Base-by-base conservation (phyloP, 768 basidiomycete species). In the Agrocybe praecox region DNA sequence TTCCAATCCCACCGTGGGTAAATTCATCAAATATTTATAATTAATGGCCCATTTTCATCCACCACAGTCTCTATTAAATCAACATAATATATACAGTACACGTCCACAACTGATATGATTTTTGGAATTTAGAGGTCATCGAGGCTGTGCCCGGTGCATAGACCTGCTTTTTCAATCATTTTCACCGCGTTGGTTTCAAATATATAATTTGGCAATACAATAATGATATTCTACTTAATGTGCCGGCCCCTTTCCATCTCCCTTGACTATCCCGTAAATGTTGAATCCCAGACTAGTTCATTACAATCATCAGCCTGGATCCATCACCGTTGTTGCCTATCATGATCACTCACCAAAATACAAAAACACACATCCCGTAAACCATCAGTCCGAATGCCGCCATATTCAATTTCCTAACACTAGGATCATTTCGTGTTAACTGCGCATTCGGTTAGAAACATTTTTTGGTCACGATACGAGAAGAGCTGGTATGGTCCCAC, bases 291-390 rank as follows among this genome's bases (percentile, higher is more conserved):
- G 74, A 68, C 93, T 94, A 68, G 24, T 24, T 29, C 18, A 40
- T 18, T n/a, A n/a, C 19, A 12, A 15, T 62, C 42, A 65, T 59
- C 64, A 46, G 60, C 45, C 22, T 4, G 14, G 5, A 6, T n/a
- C 15, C 42, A n/a, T 22, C 32, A 19, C 8, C 43, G 26, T 8
- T 6, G 17, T 42, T 19, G 48, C 32, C 19, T n/a, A 9, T 24
- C 33, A 29, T 29, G 5, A 5, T 29, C 46, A 69, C 93, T 64
- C 66, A 95, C 94, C 95, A 97, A 72, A 96, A 93, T 21, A 90
- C 78, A 72, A 94, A 92, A 34, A 98, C 83, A 65, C 79, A 81
- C 26, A 77, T 71, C 14, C 96, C 96, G 68, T 97, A 98, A 11
- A 83, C 69, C 18, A 84, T 80, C 57, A 98, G 72, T 11, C 75